Evolutionary conservation across 306 rosid species (phyloP), one percentile per base, ranked within the genome.

Genomic region (Dalbergia cochinchinensis): DNA sequence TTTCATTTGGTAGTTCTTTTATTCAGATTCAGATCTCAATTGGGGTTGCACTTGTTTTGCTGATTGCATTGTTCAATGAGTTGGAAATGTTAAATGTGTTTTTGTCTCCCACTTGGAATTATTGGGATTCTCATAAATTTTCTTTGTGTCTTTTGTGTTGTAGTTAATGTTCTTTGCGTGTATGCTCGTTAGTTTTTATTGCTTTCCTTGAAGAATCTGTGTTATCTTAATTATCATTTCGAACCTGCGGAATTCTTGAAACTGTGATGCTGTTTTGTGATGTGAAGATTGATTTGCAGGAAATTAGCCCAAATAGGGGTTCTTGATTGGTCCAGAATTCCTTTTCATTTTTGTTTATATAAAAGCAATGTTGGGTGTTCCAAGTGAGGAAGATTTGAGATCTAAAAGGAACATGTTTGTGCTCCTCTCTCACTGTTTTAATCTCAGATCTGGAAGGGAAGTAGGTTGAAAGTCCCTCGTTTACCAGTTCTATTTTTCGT

Each of bases 361-460:
- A 57, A 68, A 50, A 59, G 20, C 53, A 73, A 48, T 68, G 80
- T 63, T 81, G 64, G 45, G 68, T 31, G 57, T 53, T 69, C 73
- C 61, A 13, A 44, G 73, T 53, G 61, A 61, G 72, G 73, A 16
- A 60, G 53, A 69, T 34, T 60, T 73, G 47, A 55, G 71, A 61
- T 61, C 55, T 47, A 3, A 60, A 66, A 72, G 48, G n/a, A 3
- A 42, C 33, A 51, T 68, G 33, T 69, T 70, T 70, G 11, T 45
- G 80, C 33, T 78, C 78, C 69, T 53, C 72, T 71, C 37, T 31
- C 60, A 19, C 50, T 57, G 71, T 55, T 57, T 44, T 74, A 35
- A 26, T 62, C 19, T 22, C 75, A 79, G 85, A 83, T 86, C 85
- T 83, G 85, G 82, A 76, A 16, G 61, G 69, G 74, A 42, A 69